Conservation (phyloP, 2,329 filamentous ascomycete genomes). For the Tolypocladium tundrense region DNA sequence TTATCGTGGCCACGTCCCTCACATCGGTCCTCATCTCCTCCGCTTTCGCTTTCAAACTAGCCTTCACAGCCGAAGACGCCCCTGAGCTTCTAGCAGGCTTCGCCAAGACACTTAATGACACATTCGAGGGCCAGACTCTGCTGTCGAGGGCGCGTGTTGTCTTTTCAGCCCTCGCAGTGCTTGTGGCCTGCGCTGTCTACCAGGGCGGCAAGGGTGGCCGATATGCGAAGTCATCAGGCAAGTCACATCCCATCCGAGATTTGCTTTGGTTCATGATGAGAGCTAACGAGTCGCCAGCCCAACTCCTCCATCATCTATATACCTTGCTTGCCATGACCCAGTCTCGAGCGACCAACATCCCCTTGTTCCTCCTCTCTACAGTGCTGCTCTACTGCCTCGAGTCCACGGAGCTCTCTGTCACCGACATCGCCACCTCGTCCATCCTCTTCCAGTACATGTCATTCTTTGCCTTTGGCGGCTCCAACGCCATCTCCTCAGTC, state of each 20-base stretch:
- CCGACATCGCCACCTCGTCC: slow-evolving; percentile 57
- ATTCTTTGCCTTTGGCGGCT: slow-evolving; percentile 86
- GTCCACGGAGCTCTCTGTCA: slow-evolving; percentile 33
- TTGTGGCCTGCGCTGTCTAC: slow-evolving; percentile 27
- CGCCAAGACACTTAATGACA: slow-evolving; percentile 26
- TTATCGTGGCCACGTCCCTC: slow-evolving; percentile 27
- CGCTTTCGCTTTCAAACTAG: slow-evolving; percentile 77
- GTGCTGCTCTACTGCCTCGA: slow-evolving; percentile 42
- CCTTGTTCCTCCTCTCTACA: slow-evolving; percentile 69
- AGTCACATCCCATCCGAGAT: not conserved
- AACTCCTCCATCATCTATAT: slow-evolving; percentile 58
- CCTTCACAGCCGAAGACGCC: slow-evolving; percentile 78
- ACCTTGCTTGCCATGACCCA: slow-evolving; percentile 79
- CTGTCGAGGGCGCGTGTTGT: slow-evolving; percentile 38
- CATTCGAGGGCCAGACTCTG: slow-evolving; percentile 32
- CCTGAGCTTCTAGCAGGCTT: slow-evolving; percentile 62
- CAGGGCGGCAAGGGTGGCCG: slow-evolving; percentile 21
- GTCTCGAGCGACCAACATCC: slow-evolving; percentile 74
- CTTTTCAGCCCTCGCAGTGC: slow-evolving; percentile 34
- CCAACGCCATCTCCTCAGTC: slow-evolving; percentile 91
- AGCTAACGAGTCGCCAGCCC: slow-evolving; percentile 10
- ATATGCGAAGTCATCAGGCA: slow-evolving; percentile 18
- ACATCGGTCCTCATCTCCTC: slow-evolving; percentile 33
- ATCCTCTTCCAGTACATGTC: slow-evolving; percentile 70
- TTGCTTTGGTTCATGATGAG: not conserved